Evolutionary conservation across 2,329 filamentous ascomycete genomes (phyloP).

Genomic region (Diplocarpon mali): DNA sequence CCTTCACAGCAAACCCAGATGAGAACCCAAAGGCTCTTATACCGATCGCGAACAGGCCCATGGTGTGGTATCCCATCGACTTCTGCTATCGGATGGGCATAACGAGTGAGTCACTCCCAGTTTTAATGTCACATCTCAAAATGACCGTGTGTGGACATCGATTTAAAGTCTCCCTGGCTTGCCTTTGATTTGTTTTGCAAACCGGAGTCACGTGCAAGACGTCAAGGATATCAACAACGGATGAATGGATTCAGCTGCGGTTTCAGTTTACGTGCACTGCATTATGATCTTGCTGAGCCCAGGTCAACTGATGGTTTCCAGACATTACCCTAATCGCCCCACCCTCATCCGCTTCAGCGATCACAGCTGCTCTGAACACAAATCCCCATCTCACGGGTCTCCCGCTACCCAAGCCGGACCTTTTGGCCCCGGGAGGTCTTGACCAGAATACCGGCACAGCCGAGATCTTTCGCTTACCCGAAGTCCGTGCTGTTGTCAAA

Average conservation of each 20-base stretch:
- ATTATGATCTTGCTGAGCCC: background rate
- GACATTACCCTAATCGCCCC: conserved; percentile 53
- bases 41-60: conserved; percentile 73
- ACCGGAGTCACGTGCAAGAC: background rate
- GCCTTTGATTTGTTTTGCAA: background rate
- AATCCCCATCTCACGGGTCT: conserved; percentile 68
- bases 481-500: conserved; percentile 67
- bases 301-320: conserved; percentile 24
- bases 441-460: conserved; percentile 82
- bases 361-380: conserved; percentile 60
- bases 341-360: conserved; percentile 53
- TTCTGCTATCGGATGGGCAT: conserved; percentile 76
- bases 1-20: conserved; percentile 70
- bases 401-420: conserved; percentile 59
- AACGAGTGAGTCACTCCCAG: conserved; percentile 43
- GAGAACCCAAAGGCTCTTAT: conserved; percentile 74
- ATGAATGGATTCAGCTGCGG: background rate
- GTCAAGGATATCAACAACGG: background rate
- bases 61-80: conserved; percentile 84
- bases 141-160: background rate
- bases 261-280: conserved; percentile 1
- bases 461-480: conserved; percentile 73
- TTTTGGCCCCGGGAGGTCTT: conserved; percentile 66
- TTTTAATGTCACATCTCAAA: background rate
- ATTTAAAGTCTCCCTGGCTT: background rate